Percentiles rank a stretch among this genome's conserved stretches.
phyloP scores from a whole-genome alignment of 345 rosid genomes.

The Viola odorata region DNA sequence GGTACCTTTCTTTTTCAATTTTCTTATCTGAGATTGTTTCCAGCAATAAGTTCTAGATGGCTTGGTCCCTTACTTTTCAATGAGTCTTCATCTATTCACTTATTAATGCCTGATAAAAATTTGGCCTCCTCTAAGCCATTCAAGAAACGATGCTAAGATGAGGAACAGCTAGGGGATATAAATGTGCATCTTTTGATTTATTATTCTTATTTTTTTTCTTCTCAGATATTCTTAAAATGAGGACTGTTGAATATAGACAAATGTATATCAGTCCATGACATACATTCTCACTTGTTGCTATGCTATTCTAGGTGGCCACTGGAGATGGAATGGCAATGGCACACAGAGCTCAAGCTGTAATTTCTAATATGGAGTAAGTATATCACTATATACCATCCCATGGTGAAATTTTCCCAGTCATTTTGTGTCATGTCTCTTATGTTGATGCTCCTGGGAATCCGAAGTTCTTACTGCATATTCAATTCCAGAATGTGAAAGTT shows the following conservation, averaged over 20 bases:
- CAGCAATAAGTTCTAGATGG: background rate
- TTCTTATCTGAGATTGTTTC: background rate
- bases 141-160: too few species aligned
- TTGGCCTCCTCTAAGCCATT: too few species aligned
- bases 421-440: background rate
- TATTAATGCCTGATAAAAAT: too few species aligned
- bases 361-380: conserved; percentile 97
- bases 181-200: too few species aligned
- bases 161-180: too few species aligned
- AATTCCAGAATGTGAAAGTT: too few species aligned
- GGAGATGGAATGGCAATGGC: conserved; percentile 99
- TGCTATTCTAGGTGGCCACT: conserved; percentile 70
- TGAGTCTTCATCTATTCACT: too few species aligned
- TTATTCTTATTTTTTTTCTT: too few species aligned
- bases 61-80: too few species aligned
- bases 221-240: too few species aligned
- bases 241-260: background rate
- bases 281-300: conserved; percentile 2
- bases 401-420: background rate
- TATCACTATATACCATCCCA: too few species aligned
- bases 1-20: conserved; percentile 34
- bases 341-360: conserved; percentile 89
- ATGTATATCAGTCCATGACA: background rate
- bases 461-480: background rate
- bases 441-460: too few species aligned